Percentiles rank a stretch among this genome's conserved stretches.
These are phyloP conservation scores for Eucalyptus pauciflora DNA, from an alignment of 345 rosid genomes.

Conservation along the genomic window DNA sequence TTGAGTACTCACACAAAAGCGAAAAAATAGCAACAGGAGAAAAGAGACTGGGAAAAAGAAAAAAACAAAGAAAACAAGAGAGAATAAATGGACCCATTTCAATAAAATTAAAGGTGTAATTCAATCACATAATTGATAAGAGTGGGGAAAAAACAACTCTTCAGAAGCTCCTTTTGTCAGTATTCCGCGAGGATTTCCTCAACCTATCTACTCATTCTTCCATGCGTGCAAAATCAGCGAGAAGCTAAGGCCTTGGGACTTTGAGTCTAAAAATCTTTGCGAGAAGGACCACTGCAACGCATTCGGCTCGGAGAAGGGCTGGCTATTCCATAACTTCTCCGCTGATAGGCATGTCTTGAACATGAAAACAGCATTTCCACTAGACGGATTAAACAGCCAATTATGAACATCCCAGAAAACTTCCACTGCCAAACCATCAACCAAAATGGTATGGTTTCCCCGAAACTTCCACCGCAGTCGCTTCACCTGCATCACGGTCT, in stretches of 20 bases:
- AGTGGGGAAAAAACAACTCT: slow-evolving; percentile 22
- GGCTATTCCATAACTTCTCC: slow-evolving; percentile 64
- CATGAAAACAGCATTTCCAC: slow-evolving; percentile 85
- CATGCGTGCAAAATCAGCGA: slow-evolving; percentile 79
- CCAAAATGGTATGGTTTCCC: slow-evolving; percentile 67
- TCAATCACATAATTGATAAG: slow-evolving; percentile 17
- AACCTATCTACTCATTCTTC: slow-evolving; percentile 58
- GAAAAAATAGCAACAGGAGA: not conserved
- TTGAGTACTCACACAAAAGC: not conserved
- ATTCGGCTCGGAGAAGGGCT: slow-evolving; percentile 33
- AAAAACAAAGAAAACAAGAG: not conserved
- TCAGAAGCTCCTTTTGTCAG: slow-evolving; percentile 30
- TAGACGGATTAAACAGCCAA: slow-evolving; percentile 72
- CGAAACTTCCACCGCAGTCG: slow-evolving; percentile 80
- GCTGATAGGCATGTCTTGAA: slow-evolving; percentile 70
- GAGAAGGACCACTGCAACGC: slow-evolving; percentile 45
- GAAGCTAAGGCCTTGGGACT: slow-evolving; percentile 59
- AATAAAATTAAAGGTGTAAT: slow-evolving; percentile 19
- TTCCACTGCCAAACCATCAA: slow-evolving; percentile 68
- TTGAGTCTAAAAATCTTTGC: slow-evolving; percentile 51
- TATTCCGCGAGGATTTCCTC: slow-evolving; percentile 12
- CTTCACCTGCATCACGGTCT: slow-evolving; percentile 72
- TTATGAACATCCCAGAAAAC: slow-evolving; percentile 90
- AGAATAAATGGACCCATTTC: slow-evolving; percentile 6
- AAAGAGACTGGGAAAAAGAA: not conserved